Conservation (phyloP, 2,329 filamentous ascomycete species). For the Botrytis pseudocinerea region DNA sequence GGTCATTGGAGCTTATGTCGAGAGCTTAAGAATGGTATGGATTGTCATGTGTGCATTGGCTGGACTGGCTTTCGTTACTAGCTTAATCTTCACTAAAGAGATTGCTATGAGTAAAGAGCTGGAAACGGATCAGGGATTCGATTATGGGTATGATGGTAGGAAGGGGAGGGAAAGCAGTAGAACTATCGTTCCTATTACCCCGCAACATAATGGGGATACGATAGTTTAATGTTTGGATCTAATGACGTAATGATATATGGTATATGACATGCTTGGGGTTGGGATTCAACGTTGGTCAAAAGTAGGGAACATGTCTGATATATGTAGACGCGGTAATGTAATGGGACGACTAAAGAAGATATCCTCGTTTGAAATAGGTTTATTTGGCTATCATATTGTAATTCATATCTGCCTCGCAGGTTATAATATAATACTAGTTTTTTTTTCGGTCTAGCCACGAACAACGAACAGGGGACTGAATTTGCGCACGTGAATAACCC, state of each 20-base stretch:
- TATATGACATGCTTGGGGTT: background rate
- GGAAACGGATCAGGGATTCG: slow-evolving; percentile 16
- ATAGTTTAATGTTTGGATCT: background rate
- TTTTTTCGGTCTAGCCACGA: no score
- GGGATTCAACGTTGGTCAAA: no score
- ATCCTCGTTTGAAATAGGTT: no score
- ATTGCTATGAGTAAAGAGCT: slow-evolving; percentile 54
- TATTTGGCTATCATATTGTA: no score
- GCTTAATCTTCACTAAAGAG: slow-evolving; percentile 48
- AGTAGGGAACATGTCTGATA: background rate
- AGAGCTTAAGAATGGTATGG: slow-evolving; percentile 34
- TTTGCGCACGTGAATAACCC: no score
- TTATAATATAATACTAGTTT: no score
- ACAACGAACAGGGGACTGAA: no score
- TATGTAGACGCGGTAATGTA: background rate
- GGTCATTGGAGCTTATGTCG: slow-evolving; percentile 29
- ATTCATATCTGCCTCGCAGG: no score
- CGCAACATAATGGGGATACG: background rate
- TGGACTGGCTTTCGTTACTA: slow-evolving; percentile 36
- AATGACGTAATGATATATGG: background rate
- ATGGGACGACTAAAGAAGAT: no score
- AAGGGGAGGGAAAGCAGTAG: background rate
- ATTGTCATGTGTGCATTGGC: slow-evolving; percentile 33
- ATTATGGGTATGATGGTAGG: slow-evolving; percentile 15
- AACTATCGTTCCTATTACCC: background rate